Base-by-base conservation (phyloP, 129 eudicot genomes). In the Chrysanthemum makinoi region DNA sequence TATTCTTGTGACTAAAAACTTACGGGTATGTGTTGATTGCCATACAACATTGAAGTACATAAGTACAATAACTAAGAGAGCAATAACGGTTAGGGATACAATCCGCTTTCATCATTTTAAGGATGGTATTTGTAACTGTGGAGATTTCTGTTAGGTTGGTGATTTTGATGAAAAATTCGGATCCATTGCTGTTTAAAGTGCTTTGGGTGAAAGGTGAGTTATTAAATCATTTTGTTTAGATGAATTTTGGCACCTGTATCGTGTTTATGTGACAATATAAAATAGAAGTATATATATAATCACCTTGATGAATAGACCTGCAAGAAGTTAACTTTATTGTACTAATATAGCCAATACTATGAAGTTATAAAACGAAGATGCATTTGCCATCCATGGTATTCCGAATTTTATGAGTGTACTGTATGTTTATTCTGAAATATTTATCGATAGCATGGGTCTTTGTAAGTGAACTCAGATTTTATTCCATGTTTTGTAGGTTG, bases 1-100 rank as follows among this genome's bases (percentile, higher is more conserved):
- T 26, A 88, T 92, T 70, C 75, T 85, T 2, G 91, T 92, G 16
- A 89, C 89, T 33, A 86, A 91, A 77, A 91, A 91, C 74, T 77
- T 91, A 54, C 77, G 96, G 66, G 92, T 88, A 16, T 91, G 97
- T 76, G 91, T 86, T 16, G 96, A 91, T 68, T 91, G 97, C 72
- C 97, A 91, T 68, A 66, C 81, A 15, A 86, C 96, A 35, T 79
- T 92, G 2, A 85, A 85, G 77, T 89, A 79, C 83, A 89, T 89
- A 35, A 76, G 87, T 14, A 72, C 77, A 30, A 85, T 92, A 46
- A 78, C 83, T 6, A 83, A 85, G 70, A 86, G 98, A 66, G 79
- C 62, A 65, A 91, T 91, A 70, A 86, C 85, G 4, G 87, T 92
- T 17, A 86, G 98, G 80, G 98, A 92, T 71, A 82, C 89, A 9